phyloP scores from a whole-genome alignment of 805 yeast genomes.

The Candida wancherniae region DNA sequence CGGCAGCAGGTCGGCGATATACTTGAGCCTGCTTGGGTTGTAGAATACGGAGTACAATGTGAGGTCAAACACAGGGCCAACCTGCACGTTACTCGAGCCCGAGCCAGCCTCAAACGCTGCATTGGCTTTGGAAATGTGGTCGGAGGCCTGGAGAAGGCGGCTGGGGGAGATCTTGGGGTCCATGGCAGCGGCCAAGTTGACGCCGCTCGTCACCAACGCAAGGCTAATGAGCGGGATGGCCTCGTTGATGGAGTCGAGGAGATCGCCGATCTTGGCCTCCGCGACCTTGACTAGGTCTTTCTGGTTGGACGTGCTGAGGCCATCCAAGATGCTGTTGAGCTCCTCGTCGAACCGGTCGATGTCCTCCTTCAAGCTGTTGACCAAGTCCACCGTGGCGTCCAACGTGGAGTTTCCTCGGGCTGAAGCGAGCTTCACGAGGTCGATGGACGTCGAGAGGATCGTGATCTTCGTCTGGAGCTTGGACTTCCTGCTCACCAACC shows the following conservation, averaged over 20 bases:
- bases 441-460: constrained; percentile 63
- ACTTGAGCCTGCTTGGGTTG: constrained; percentile 42
- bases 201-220: constrained; percentile 65
- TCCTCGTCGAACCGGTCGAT: constrained; percentile 53
- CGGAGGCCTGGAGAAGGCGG: constrained; percentile 58
- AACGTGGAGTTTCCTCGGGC: constrained; percentile 59
- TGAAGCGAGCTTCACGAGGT: constrained; percentile 56
- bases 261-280: constrained; percentile 43
- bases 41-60: constrained; percentile 61
- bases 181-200: constrained; percentile 47
- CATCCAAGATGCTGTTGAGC: constrained; percentile 37
- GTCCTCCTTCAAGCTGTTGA: constrained; percentile 51
- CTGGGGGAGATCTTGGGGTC: constrained; percentile 60
- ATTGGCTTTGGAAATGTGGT: constrained; percentile 39
- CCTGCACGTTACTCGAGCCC: constrained; percentile 19
- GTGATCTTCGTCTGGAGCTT: constrained; percentile 54
- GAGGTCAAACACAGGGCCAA: constrained; percentile 59
- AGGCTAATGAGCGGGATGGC: constrained; percentile 64
- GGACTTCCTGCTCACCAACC: constrained; percentile 38
- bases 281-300: constrained; percentile 41
- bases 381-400: constrained; percentile 49
- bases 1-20: constrained; percentile 17
- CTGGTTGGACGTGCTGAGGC: constrained; percentile 24
- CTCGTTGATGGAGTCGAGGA: constrained; percentile 55
- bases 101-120: constrained; percentile 9